Percentiles rank a stretch among this genome's conserved stretches.
Evolutionary conservation across 1,284 basidiomycete genomes (phyloP).

Genomic region (Cutaneotrichosporon sp.): DNA sequence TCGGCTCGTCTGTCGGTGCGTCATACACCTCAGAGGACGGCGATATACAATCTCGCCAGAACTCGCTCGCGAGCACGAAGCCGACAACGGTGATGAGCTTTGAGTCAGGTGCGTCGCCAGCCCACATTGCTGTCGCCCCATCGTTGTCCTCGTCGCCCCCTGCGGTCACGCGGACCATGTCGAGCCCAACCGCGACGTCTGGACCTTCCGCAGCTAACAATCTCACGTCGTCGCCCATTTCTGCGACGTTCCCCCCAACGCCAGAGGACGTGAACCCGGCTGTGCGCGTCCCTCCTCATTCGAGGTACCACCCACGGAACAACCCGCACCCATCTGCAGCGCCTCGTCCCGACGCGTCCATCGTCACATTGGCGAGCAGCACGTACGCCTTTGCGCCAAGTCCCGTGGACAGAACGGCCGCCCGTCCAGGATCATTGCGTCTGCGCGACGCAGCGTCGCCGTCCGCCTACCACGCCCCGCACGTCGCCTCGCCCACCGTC

Average conservation of each 20-base stretch:
- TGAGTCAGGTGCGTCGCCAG: conserved; percentile 64
- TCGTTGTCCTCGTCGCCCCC: conserved; percentile 2
- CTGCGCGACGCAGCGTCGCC: conserved; percentile 11
- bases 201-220: background rate
- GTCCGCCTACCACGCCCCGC: conserved; percentile 6
- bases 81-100: conserved; percentile 88
- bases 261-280: conserved; percentile 1
- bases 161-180: conserved; percentile 2
- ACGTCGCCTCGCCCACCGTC: conserved; percentile 7
- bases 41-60: conserved; percentile 37
- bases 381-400: conserved; percentile 68
- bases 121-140: conserved; percentile 65
- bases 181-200: conserved; percentile 7
- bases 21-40: conserved; percentile 18
- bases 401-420: conserved; percentile 4
- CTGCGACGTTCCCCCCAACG: conserved; percentile 9
- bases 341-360: conserved; percentile 83
- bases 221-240: conserved; percentile 15
- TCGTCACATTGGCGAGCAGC: conserved; percentile 86
- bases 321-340: conserved; percentile 87
- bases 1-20: conserved; percentile 12
- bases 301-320: conserved; percentile 84
- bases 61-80: conserved; percentile 67
- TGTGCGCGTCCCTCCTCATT: conserved; percentile 67
- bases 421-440: conserved; percentile 12